These are phyloP conservation scores for Paramecium biaurelia DNA, from an alignment of 73 alveolate genomes.

Conservation along the genomic window DNA sequence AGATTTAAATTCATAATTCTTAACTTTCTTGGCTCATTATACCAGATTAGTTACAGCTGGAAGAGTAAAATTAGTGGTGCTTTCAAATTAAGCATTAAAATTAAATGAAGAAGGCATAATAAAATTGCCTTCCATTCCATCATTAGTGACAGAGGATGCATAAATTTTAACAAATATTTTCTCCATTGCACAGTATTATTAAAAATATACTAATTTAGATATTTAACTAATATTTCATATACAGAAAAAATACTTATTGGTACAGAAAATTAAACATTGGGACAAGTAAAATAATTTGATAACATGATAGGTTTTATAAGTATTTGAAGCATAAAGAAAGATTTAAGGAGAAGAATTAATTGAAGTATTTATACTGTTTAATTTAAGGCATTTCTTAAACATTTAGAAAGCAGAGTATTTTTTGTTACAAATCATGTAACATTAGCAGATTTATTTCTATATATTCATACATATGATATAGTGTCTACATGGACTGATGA, in stretches of 20 bases:
- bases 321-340: conserved; percentile 42
- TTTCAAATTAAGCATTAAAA: neutral
- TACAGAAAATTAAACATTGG: neutral
- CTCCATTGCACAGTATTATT: conserved; percentile 9
- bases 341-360: neutral
- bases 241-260: conserved; percentile 8
- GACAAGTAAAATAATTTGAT: neutral
- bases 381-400: conserved; percentile 16
- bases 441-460: conserved; percentile 53
- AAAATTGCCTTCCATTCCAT: conserved; percentile 38
- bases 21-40: neutral
- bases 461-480: conserved; percentile 34
- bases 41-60: neutral
- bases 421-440: conserved; percentile 55
- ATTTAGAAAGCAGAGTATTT: conserved; percentile 51
- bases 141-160: conserved; percentile 42
- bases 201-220: neutral
- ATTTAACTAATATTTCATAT: neutral
- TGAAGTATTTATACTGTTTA: neutral
- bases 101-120: neutral
- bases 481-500: conserved; percentile 50
- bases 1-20: neutral
- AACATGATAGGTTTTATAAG: conserved; percentile 13
- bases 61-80: conserved; percentile 8
- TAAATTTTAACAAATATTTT: neutral